Evolutionary conservation across 768 basidiomycete species (phyloP), one percentile per base, ranked within the genome.

Genomic region (Mycena amicta): DNA sequence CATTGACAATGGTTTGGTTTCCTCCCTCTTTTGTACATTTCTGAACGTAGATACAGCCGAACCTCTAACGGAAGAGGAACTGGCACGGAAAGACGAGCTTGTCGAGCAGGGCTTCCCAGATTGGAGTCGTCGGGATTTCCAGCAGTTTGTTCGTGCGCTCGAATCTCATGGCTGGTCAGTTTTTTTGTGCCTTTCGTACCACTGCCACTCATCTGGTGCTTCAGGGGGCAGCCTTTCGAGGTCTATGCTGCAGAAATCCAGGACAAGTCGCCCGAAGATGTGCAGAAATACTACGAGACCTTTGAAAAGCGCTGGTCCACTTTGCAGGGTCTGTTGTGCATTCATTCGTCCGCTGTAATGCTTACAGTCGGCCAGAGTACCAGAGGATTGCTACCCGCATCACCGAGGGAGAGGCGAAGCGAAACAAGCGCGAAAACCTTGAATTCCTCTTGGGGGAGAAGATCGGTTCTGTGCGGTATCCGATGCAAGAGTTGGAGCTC

Each of bases 401-500:
- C 61, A 76, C 87, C 22, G 90, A 93, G 67, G 95, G 95, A 28
- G 93, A 96, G 68, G 87, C 88, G 3, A 94, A 93, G 69, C 91
- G 95, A 29, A 89, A 88, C 69, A 92, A 93, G 67, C 85, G 91
- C 4, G 89, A 89, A 53, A 90, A 91, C 65, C 83, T 91, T 16
- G 88, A 92, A 64, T 80, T 83, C 29, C 83, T 95, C 6, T 83
- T 98, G 28, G 77, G 86, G 52, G 83, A 85, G 68, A 98, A 98
- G 71, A 91, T 98, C 66, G 77, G 77, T 22, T 89, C 89, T 1
- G 89, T 92, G 57, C 80, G 83, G 37, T 93, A 89, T 72, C 97
- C 97, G 1, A 94, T 98, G 88, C 96, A 98, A 71, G 95, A 97
- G 72, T 86, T 99, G 49, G 92, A 96, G 73, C 86, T 98, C 52